These are phyloP conservation scores for Fragaria iinumae DNA, from an alignment of 306 rosid species.

Conservation along the genomic window DNA sequence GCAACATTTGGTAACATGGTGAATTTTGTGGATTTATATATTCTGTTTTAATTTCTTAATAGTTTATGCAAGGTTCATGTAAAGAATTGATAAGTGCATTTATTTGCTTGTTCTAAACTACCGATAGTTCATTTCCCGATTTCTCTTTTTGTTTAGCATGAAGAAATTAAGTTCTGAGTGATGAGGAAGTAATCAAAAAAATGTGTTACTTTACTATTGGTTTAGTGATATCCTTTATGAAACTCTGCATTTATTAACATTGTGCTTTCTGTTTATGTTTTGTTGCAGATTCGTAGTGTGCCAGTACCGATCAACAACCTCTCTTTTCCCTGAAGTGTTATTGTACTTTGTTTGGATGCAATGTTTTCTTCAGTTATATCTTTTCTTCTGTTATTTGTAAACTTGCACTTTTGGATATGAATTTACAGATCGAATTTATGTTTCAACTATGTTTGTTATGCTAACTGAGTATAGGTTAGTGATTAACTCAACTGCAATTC, in stretches of 20 bases:
- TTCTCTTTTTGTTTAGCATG: background rate
- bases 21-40: background rate
- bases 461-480: background rate
- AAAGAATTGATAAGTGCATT: background rate
- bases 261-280: background rate
- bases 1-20: background rate
- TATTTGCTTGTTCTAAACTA: background rate
- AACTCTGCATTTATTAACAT: background rate
- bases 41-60: background rate
- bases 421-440: background rate
- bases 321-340: background rate
- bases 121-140: background rate
- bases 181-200: background rate
- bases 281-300: background rate
- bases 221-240: background rate
- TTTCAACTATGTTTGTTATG: background rate
- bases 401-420: background rate
- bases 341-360: background rate
- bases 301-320: background rate
- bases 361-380: background rate
- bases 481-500: background rate
- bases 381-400: background rate
- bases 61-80: background rate
- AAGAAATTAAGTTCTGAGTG: background rate
- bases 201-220: too few species aligned